Percentiles rank a stretch among this genome's conserved stretches.
Conservation (phyloP, 2,329 filamentous ascomycete genomes). For the Phyllosticta citribraziliensis region DNA sequence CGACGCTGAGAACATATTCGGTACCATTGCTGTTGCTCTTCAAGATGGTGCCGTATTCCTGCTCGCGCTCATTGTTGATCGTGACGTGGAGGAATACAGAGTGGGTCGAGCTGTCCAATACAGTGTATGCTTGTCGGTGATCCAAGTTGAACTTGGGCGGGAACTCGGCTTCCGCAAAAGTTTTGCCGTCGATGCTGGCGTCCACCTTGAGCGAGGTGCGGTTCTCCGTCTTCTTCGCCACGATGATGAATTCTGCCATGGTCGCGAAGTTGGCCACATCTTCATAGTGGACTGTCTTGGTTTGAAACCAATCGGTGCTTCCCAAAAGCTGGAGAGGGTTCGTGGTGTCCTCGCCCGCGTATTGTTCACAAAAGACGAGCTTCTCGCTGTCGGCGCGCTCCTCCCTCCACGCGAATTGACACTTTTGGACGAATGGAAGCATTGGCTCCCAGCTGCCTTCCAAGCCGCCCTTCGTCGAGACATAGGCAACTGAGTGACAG, state of each 20-base stretch:
- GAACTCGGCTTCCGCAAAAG: constrained; percentile 76
- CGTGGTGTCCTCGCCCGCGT: constrained; percentile 51
- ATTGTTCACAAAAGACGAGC: constrained; percentile 56
- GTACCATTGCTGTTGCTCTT: constrained; percentile 99
- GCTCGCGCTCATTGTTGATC: constrained; percentile 54
- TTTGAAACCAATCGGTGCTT: constrained; percentile 70
- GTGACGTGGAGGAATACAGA: constrained; percentile 91
- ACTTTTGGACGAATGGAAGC: constrained; percentile 64
- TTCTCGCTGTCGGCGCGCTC: constrained; percentile 33
- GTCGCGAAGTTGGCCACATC: constrained; percentile 80
- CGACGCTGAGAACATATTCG: constrained; percentile 77
- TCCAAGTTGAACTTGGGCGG: constrained; percentile 73
- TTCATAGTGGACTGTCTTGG: constrained; percentile 52
- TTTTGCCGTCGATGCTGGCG: constrained; percentile 73
- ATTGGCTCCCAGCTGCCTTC: constrained; percentile 59
- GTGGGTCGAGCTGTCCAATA: constrained; percentile 89
- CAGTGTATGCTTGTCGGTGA: constrained; percentile 77
- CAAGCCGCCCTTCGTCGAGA: constrained; percentile 67
- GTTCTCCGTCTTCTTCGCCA: constrained; percentile 57
- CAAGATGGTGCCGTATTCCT: constrained; percentile 74
- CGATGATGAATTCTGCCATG: constrained; percentile 94
- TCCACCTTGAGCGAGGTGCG: constrained; percentile 63
- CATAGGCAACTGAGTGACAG: constrained; percentile 66
- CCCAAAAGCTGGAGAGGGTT: constrained; percentile 62
- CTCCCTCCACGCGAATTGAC: constrained; percentile 72